Base-by-base conservation (phyloP, 2,329 filamentous ascomycete species). In the Colletotrichum navitas region DNA sequence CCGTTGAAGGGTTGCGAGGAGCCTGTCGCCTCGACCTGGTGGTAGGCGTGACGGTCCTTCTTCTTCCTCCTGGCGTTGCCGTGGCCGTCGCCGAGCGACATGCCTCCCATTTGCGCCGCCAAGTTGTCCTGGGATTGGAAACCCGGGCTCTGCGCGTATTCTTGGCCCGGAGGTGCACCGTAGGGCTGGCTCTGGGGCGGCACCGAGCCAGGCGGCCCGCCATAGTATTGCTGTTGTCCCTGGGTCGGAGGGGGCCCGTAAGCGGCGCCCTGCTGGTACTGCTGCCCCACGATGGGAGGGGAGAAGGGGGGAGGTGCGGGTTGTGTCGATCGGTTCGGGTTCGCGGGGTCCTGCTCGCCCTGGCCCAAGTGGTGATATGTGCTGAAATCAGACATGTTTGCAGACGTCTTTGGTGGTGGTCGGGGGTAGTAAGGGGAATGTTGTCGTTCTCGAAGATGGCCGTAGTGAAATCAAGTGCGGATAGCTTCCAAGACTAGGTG, bases 11-110 rank as follows among this genome's bases (percentile, higher is more conserved):
- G 84, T 77, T 92, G 90, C 7, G 91, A 90, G 43, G 90, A 90
- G 61, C 90, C 90, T 6, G 86, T 86, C 29, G 93, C 90, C 74
- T 95, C 94, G 64, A 98, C 89, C 49, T 90, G 92, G 81, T 98
- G 95, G 81, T 97, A 93, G 74, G 95, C 95, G 83, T 98, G 95
- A 71, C 94, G 90, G 80, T 98, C 93, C 87, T 97, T 98, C 90
- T 97, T 98, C 87, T 95, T 94, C 81, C 86, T 92, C 80, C 90
- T 87, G 68, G 82, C 83, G 2, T 84, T 84, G 60, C 88, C 80
- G 45, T 85, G 84, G 56, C 85, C 82, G 52, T 87, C 86, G 3
- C 87, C 90, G 75, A 97, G 84, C 51, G 87, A 91, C 88, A 97
- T 89, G 72, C 90, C 90, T 52, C 91, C 91, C 91, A 97, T 92